Conservation (phyloP, 2,329 filamentous ascomycete species). For the Penicillium sp. region DNA sequence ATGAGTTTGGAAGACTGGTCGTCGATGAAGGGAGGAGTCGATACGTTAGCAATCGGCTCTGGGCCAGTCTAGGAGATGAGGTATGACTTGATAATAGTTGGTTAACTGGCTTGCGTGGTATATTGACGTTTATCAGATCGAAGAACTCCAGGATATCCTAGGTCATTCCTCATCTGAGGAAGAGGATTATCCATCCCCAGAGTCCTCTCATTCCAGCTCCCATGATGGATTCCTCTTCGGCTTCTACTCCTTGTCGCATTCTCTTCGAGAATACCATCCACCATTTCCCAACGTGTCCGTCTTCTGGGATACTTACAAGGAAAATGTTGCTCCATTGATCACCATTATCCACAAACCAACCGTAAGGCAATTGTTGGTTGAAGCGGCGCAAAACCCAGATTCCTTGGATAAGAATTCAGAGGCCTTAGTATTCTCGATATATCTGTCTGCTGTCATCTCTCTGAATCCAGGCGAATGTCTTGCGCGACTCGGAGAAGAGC, state of each 20-base stretch:
- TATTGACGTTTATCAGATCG: conserved; percentile 43
- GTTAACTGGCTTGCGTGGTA: not conserved
- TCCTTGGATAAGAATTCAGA: conserved; percentile 52
- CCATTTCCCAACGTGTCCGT: conserved; percentile 47
- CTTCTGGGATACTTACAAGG: conserved; percentile 57
- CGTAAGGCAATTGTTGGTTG: conserved; percentile 49
- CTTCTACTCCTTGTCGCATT: conserved; percentile 54
- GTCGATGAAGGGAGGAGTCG: conserved; percentile 57
- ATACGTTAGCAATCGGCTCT: conserved; percentile 60
- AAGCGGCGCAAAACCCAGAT: conserved; percentile 48
- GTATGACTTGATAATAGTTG: conserved; percentile 29
- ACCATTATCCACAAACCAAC: conserved; percentile 58
- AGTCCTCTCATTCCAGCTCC: conserved; percentile 38
- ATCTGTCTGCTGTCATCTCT: conserved; percentile 52
- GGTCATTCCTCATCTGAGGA: conserved; percentile 56
- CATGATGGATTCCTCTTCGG: conserved; percentile 60
- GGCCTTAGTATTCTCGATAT: conserved; percentile 58
- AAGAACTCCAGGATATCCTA: conserved; percentile 59
- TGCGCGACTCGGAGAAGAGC: conserved; percentile 50
- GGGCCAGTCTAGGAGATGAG: conserved; percentile 59
- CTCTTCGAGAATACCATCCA: conserved; percentile 55
- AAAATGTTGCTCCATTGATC: conserved; percentile 59
- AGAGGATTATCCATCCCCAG: conserved; percentile 49
- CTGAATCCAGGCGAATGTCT: conserved; percentile 42
- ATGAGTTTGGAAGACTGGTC: conserved; percentile 54